Evolutionary conservation across 1,284 basidiomycete species (phyloP).

Genomic region (Peniophora sp.): DNA sequence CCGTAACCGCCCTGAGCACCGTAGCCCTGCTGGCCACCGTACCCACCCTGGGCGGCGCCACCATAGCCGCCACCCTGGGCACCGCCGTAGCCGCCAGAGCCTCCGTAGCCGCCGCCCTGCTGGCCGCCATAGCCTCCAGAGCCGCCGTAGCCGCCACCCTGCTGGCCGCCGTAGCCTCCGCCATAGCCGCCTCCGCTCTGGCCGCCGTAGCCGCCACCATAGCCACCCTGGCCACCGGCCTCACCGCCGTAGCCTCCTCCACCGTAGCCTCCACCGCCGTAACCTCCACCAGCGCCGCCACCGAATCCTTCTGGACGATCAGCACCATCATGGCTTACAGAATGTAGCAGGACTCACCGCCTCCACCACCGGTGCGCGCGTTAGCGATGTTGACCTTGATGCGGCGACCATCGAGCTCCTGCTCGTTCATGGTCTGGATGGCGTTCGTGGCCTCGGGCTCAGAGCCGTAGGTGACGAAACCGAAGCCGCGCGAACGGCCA

Average conservation of each 20-base stretch:
- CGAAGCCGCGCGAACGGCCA: conserved; percentile 92
- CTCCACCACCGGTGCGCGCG: conserved; percentile 57
- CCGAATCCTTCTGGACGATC: conserved; percentile 1
- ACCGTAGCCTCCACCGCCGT: conserved; percentile 10
- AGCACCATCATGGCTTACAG: background rate
- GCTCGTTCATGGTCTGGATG: conserved; percentile 79
- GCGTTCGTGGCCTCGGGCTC: conserved; percentile 70
- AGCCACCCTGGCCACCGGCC: conserved; percentile 13
- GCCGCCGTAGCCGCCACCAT: conserved; percentile 4
- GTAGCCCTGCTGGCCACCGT: background rate
- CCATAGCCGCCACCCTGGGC: background rate
- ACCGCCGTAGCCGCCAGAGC: background rate
- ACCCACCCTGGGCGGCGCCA: background rate
- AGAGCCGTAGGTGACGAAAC: conserved; percentile 80
- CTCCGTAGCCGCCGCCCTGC: background rate
- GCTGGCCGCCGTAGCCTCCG: background rate
- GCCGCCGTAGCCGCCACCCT: background rate
- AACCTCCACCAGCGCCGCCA: conserved; percentile 24
- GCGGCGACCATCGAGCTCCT: conserved; percentile 89
- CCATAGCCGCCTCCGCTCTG: background rate
- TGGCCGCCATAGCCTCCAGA: background rate
- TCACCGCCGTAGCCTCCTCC: conserved; percentile 25
- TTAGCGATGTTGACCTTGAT: conserved; percentile 96
- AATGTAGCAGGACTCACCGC: conserved; percentile 23
- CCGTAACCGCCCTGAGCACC: background rate